These are phyloP conservation scores for Arthrobotrys sinensis DNA, from an alignment of 2,329 filamentous ascomycete genomes.

Conservation along the genomic window DNA sequence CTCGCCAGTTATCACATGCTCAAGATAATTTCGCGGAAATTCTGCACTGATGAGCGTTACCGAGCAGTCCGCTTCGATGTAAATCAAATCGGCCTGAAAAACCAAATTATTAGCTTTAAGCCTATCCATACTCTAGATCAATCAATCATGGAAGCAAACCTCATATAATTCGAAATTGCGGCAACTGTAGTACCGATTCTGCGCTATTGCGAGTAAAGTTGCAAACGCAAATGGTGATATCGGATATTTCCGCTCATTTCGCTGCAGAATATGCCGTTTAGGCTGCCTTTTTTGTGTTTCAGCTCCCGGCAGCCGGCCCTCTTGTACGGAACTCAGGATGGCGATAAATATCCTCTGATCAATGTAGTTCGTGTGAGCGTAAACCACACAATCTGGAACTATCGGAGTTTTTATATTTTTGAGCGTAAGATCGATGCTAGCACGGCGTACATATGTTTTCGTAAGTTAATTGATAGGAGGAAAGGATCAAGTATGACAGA, in stretches of 20 bases:
- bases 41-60: constrained; percentile 23
- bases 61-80: constrained; percentile 18
- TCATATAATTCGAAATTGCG: neutral
- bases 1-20: constrained; percentile 17
- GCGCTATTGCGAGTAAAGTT: constrained; percentile 15
- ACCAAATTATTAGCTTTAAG: neutral
- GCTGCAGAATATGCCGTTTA: neutral
- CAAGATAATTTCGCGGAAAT: constrained; percentile 11
- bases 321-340: neutral
- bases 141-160: neutral
- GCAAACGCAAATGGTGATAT: constrained; percentile 28
- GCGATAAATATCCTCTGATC: constrained; percentile 7
- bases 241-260: constrained; percentile 1
- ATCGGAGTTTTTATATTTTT: constrained; percentile 1
- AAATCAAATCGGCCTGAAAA: constrained; percentile 16
- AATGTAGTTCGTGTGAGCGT: neutral
- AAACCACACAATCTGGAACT: constrained; percentile 5
- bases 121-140: neutral
- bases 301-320: neutral
- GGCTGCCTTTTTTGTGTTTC: neutral
- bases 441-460: neutral
- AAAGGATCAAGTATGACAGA: neutral
- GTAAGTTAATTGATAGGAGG: neutral
- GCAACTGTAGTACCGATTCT: constrained; percentile 5
- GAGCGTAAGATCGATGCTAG: constrained; percentile 8